phyloP scores from a whole-genome alignment of 495 filamentous ascomycete genomes.

The Hypoxylon fuscum region DNA sequence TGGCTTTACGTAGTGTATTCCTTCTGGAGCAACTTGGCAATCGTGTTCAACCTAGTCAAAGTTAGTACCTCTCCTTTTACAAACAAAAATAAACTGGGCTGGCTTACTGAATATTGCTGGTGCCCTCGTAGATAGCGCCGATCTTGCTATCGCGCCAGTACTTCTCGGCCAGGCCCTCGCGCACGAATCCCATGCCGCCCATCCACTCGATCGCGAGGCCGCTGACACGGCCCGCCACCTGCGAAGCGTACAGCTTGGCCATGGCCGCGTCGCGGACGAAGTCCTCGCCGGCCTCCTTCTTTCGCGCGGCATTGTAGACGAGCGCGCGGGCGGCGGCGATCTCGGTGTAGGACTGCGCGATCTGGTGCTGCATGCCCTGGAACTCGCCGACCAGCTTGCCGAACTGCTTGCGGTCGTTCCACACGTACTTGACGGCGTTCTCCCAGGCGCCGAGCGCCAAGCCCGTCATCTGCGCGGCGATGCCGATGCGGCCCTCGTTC shows the following conservation, averaged over 20 bases:
- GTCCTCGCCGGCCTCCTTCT: conserved; percentile 96
- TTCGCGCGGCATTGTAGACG: conserved; percentile 94
- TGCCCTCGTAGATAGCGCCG: conserved; percentile 97
- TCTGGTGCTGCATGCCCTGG: conserved; percentile 99
- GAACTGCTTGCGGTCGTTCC: conserved; percentile 99
- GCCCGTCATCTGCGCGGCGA: conserved; percentile 98
- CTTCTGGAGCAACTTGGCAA: conserved; percentile 92
- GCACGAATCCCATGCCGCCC: conserved; percentile 96
- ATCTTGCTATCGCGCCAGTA: conserved; percentile 98
- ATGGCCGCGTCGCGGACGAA: conserved; percentile 97
- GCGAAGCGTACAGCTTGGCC: conserved; percentile 95
- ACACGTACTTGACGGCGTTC: conserved; percentile 89
- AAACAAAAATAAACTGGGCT: too few relatives aligned
- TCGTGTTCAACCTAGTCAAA: conserved; percentile 83
- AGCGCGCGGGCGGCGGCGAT: conserved; percentile 90
- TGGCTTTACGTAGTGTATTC: conserved; percentile 71
- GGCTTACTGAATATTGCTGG: conserved; percentile 71
- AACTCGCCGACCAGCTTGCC: conserved; percentile 92
- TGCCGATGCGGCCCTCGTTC: conserved; percentile 97
- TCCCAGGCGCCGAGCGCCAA: conserved; percentile 95
- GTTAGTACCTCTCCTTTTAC: conserved; percentile 50
- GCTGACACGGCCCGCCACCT: conserved; percentile 89
- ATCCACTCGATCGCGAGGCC: conserved; percentile 96
- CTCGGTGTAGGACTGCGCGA: conserved; percentile 95
- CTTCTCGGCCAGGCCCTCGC: conserved; percentile 98